phyloP scores from a whole-genome alignment of 805 yeast species.

The Dipodascopsis uninucleata region DNA sequence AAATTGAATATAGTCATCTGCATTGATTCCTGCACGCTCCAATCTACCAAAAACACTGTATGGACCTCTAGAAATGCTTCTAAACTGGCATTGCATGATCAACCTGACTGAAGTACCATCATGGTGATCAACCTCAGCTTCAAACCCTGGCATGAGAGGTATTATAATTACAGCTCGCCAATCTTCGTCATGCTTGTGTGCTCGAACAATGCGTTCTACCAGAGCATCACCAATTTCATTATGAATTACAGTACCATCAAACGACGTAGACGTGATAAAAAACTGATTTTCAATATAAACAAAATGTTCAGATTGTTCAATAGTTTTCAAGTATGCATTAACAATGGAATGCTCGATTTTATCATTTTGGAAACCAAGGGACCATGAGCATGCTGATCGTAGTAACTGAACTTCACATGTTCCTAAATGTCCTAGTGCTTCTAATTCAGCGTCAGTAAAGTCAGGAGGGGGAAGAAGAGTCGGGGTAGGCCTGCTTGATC shows the following conservation, averaged over 20 bases:
- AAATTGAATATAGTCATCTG: constrained; percentile 87
- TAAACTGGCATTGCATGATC: constrained; percentile 93
- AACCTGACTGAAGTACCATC: constrained; percentile 94
- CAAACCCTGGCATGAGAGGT: constrained; percentile 98
- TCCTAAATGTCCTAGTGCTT: constrained; percentile 58
- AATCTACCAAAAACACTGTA: constrained; percentile 83
- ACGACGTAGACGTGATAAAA: constrained; percentile 82
- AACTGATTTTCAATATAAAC: constrained; percentile 95
- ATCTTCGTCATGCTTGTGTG: constrained; percentile 65
- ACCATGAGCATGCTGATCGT: constrained; percentile 91
- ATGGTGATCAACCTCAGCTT: constrained; percentile 84
- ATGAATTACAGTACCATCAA: constrained; percentile 77
- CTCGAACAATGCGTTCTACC: constrained; percentile 91
- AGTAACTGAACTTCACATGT: constrained; percentile 88
- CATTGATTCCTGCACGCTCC: constrained; percentile 71
- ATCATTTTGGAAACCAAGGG: constrained; percentile 64
- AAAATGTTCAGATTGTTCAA: constrained; percentile 88
- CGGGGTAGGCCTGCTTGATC: constrained; percentile 93
- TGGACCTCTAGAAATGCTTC: constrained; percentile 87
- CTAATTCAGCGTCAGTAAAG: constrained; percentile 66
- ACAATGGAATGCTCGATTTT: constrained; percentile 86
- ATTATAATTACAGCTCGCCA: constrained; percentile 93
- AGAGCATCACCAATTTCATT: constrained; percentile 94
- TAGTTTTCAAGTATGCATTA: constrained; percentile 83
- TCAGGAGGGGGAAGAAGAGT: constrained; percentile 89